phyloP scores from a whole-genome alignment of 495 filamentous ascomycete species.

The Penicillium turbatum region DNA sequence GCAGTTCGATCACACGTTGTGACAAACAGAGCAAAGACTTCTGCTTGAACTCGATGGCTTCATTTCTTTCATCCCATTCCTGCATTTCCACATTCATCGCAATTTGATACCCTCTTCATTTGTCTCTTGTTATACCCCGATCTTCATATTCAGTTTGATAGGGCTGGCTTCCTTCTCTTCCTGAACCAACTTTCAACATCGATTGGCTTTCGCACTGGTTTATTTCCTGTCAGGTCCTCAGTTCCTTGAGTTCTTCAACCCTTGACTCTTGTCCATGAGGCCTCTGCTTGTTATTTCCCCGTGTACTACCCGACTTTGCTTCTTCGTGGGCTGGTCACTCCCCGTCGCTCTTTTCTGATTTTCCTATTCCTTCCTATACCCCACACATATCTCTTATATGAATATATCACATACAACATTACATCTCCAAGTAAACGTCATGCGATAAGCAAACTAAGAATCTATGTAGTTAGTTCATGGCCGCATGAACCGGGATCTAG shows the following conservation, averaged over 20 bases:
- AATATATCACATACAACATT: neutral
- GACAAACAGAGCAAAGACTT: neutral
- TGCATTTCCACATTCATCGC: neutral
- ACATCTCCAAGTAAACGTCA: neutral
- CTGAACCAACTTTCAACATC: neutral
- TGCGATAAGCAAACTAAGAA: neutral
- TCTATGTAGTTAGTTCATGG: neutral
- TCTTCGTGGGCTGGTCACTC: slow-evolving; percentile 2
- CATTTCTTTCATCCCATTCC: neutral
- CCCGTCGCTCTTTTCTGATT: slow-evolving; percentile 1
- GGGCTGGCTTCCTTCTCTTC: neutral
- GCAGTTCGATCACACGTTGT: neutral
- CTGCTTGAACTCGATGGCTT: neutral
- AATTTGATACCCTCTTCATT: neutral
- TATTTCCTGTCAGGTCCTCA: neutral
- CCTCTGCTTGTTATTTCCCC: neutral
- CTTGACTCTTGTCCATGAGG: neutral
- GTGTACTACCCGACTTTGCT: neutral
- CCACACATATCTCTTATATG: neutral
- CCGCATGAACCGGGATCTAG: neutral
- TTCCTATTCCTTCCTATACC: neutral
- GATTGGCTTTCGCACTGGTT: neutral
- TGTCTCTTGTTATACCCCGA: neutral
- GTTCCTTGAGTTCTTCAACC: neutral
- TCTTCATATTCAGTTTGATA: neutral